Evolutionary conservation across 148 eudicot species (phyloP), one percentile per base, ranked within the genome.

Genomic region (Pouteria glomerata): DNA sequence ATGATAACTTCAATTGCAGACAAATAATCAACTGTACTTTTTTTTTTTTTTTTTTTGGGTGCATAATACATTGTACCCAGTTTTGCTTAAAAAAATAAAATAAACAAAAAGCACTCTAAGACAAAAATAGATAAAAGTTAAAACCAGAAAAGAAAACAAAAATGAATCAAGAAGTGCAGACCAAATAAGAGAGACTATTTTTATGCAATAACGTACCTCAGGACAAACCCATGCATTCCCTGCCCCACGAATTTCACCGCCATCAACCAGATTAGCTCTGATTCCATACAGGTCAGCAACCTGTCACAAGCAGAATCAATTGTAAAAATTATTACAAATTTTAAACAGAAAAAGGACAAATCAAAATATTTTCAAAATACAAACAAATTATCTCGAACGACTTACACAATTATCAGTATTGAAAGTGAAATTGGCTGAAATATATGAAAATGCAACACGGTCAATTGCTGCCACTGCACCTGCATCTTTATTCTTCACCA

Each of bases 221-320:
- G 96, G 98, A 77, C 98, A 94, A 76, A 94, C 84, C 98, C 98
- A 94, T 47, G 96, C 98, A 76, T 94, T 94, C 74, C 98, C 98
- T 35, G 98, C 98, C 74, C 98, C 98, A 66, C 98, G 97, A 82
- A 94, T 91, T 82, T 94, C 98, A 74, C 98, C 98, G 57, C 98
- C 98, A 80, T 94, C 98, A 78, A 94, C 86, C 68, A 94, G 91
- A 78, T 86, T 86, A 30, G 97, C 98, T 80, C 98, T 80, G 66
- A 94, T 91, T 78, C 98, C 98, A 77, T 94, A 94, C 82, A 94
- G 83, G 78, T 94, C 98, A 66, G 98, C 97, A 77, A 94, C 89
- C 98, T 94, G 90, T 70, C 68, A 73, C 69, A 48, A 37, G 70
- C 53, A 72, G 55, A 69, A 31, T 34, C 6, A 56, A 63, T 18